Percentiles rank a stretch among this genome's conserved stretches.
Conservation (phyloP, 2,329 filamentous ascomycete species). For the Teratosphaeria destructans region DNA sequence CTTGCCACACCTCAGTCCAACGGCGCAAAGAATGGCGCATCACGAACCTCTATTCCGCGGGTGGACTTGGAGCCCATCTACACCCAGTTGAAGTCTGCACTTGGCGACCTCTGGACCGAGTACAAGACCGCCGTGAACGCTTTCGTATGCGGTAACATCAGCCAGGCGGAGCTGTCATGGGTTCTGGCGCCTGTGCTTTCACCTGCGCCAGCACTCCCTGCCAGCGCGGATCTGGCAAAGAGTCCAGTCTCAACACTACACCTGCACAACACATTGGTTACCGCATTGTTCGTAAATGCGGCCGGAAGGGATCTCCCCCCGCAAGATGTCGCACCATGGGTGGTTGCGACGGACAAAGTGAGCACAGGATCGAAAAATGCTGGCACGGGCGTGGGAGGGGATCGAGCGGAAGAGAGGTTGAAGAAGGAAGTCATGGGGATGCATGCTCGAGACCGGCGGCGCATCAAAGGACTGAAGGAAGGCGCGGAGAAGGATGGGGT, state of each 20-base stretch:
- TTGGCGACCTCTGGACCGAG: conserved; percentile 49
- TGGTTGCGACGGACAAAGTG: conserved; percentile 62
- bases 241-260: conserved; percentile 27
- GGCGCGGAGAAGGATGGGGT: conserved; percentile 1
- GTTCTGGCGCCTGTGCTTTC: conserved; percentile 47
- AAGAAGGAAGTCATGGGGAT: conserved; percentile 56
- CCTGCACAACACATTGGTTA: conserved; percentile 52
- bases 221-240: conserved; percentile 8
- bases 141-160: conserved; percentile 50
- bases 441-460: conserved; percentile 48
- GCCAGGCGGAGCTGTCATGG: conserved; percentile 50
- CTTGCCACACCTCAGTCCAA: conserved; percentile 12
- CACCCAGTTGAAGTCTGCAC: conserved; percentile 47
- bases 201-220: conserved; percentile 33
- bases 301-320: conserved; percentile 50
- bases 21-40: conserved; percentile 39
- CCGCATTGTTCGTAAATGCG: conserved; percentile 47
- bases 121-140: conserved; percentile 50
- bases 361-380: conserved; percentile 53
- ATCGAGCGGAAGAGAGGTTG: conserved; percentile 52
- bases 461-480: conserved; percentile 29
- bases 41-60: conserved; percentile 44
- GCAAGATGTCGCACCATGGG: conserved; percentile 51
- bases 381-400: conserved; percentile 40
- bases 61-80: conserved; percentile 55